Base-by-base conservation (phyloP, 257 asterid species). In the Salvia splendens region DNA sequence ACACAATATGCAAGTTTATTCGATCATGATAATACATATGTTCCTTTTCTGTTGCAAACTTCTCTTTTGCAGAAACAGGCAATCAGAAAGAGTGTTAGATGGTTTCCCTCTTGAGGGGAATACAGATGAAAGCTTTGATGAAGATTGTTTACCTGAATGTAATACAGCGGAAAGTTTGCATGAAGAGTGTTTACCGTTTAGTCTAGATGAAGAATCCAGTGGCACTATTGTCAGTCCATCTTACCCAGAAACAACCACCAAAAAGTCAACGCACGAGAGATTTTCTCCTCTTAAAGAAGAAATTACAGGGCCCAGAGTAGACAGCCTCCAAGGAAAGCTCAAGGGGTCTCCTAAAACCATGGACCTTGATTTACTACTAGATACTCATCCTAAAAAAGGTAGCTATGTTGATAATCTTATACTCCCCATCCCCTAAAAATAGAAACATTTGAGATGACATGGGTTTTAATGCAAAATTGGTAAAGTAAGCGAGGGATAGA, bases 131-230 rank as follows among this genome's bases (percentile, higher is more conserved):
- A 74, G 61, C 75, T 74, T 79, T 60, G 92, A 74, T 61, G 95
- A 87, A 78, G 85, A 85, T 77, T 77, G 82, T 71, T 80, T 88
- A 61, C 92, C 94, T 42, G 77, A 74, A 64, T 74, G 80, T 74
- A 80, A 72, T 50, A 6, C 76, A 12, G 89, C 71, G 73, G 86
- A 79, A 67, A 75, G 63, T 72, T 79, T 78, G 49, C 95, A 75
- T 42, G 96, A 87, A 83, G 87, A 85, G 80, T 78, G 82, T 70
- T 82, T 92, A 59, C 95, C 95, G 20, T 87, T 87, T 73, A 80
- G 76, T 69, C 84, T 84, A 17, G 95, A 92, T 79, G 85, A 79
- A 5, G 92, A 87, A 80, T 71, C 83, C 69, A 68, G 80, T 43
- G 72, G 79, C 62, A 85, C 84, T 64, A 84, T 63, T 46, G 70